Conservation (phyloP, 2,329 filamentous ascomycete genomes). For the Pseudogymnoascus sp. region DNA sequence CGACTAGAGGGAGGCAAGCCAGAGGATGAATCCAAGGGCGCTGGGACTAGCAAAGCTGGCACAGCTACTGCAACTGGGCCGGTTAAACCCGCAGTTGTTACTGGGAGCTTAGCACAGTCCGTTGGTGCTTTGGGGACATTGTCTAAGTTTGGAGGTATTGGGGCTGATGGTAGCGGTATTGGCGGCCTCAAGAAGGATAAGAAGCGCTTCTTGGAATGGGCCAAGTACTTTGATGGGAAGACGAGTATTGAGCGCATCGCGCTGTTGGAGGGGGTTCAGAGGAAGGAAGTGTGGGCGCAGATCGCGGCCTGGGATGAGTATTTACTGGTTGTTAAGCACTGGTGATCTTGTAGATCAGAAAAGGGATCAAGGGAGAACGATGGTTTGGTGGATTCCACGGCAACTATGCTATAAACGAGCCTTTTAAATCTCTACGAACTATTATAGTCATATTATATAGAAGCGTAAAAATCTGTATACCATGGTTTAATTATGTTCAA, state of each 20-base stretch:
- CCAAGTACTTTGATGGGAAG: slow-evolving; percentile 81
- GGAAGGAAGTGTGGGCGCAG: slow-evolving; percentile 67
- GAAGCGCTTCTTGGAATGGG: slow-evolving; percentile 59
- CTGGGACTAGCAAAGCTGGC: not conserved
- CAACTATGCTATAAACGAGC: not conserved
- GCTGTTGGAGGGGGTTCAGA: slow-evolving; percentile 75
- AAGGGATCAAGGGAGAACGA: not conserved
- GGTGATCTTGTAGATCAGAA: slow-evolving; percentile 36
- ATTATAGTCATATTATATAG: not conserved
- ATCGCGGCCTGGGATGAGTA: slow-evolving; percentile 59
- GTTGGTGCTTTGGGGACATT: not conserved
- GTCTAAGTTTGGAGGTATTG: not conserved
- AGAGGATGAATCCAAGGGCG: slow-evolving; percentile 13
- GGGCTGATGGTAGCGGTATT: not conserved
- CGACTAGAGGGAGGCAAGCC: slow-evolving; percentile 31
- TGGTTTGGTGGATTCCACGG: not conserved
- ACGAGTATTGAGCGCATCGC: slow-evolving; percentile 80
- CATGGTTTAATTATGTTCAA: not conserved
- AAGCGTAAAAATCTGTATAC: not conserved
- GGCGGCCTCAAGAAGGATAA: slow-evolving; percentile 40
- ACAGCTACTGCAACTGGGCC: not conserved
- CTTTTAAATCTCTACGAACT: not conserved
- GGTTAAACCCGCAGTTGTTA: slow-evolving; percentile 9
- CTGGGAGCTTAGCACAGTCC: slow-evolving; percentile 12
- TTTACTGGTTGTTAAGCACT: slow-evolving; percentile 59